Evolutionary conservation across 1,139 yeast species (phyloP), one percentile per base, ranked within the genome.

Genomic region (Protomyces lactucae-debilis): DNA sequence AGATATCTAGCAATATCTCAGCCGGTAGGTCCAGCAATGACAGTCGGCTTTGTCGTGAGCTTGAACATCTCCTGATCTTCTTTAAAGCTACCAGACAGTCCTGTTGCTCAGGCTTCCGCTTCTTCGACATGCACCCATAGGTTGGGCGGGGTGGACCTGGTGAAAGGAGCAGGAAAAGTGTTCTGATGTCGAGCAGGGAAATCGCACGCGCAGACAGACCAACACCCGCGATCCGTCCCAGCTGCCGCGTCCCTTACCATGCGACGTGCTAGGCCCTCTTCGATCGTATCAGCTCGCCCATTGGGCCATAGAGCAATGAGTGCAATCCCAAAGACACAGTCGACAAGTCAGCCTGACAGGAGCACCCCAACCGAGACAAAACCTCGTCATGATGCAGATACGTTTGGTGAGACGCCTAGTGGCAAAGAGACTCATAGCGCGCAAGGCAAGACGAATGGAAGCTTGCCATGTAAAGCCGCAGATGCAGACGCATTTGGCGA

Each of bases 1-100:
- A 59, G 21, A 59, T 52, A n/a, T 59, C 53, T 4, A 52, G 10
- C 36, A 59, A 32, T 2, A 59, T 28, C 32, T 59, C 63, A 10
- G 12, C 25, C 2, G 63, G 63, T 25, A 59, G 32, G 23, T 59
- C 57, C 9, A 59, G 43, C 16, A 57, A 36, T 9, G 12, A 12
- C 25, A 16, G 9, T 43, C 18, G 48, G 25, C 25, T 3, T 6
- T 43, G 48, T 5, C 14, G 10, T 43, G 48, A n/a, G 48, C 43
- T 3, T 12, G 43, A 37, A 37, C 10, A 6, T 37, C 16, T 37
- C 23, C 12, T 21, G 6, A 2, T 43, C 48, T 43, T 43, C 12
- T 16, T 39, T 14, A 6, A 3, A 4, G 8, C 32, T 28, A 28
- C 1, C 32, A 28, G 8, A 5, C 8, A 4, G 32, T 28, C 32